These are phyloP conservation scores for Blastobotrys buckinghamii DNA, from an alignment of 1,139 yeast species.

Conservation along the genomic window DNA sequence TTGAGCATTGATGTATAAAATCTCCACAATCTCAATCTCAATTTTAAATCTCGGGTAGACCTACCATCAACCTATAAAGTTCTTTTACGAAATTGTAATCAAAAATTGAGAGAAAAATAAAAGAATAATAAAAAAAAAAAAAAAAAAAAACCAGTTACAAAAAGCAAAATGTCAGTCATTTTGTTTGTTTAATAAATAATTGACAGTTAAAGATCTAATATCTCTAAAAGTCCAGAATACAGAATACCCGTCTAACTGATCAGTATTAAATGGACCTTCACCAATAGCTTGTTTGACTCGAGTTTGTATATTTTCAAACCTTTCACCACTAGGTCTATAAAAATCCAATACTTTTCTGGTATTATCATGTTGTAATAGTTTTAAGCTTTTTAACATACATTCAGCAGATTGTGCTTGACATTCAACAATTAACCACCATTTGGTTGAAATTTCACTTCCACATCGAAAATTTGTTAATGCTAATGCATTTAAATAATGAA, in stretches of 20 bases:
- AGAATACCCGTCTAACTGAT: slow-evolving; percentile 8
- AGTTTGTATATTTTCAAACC: neutral
- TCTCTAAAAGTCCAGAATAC: slow-evolving; percentile 9
- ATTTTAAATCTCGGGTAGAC: too few species aligned
- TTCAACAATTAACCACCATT: slow-evolving; percentile 10
- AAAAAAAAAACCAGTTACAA: neutral
- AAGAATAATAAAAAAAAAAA: neutral
- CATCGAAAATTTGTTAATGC: slow-evolving; percentile 6
- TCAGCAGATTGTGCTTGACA: slow-evolving; percentile 6
- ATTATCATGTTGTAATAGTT: neutral
- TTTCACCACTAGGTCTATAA: neutral
- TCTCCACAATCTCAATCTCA: too few species aligned
- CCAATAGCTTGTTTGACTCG: neutral
- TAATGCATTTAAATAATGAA: slow-evolving; percentile 6
- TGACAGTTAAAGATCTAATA: neutral
- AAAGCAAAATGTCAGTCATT: too few species aligned
- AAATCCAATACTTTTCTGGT: slow-evolving; percentile 1
- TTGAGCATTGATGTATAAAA: too few species aligned
- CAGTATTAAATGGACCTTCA: slow-evolving; percentile 4
- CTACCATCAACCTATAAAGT: too few species aligned
- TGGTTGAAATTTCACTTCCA: neutral
- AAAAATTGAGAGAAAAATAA: too few species aligned
- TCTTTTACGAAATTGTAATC: too few species aligned
- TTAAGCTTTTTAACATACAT: neutral
- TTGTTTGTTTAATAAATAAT: neutral